phyloP scores from a whole-genome alignment of 495 filamentous ascomycete species.

The Penicillium cosmopolitanum region DNA sequence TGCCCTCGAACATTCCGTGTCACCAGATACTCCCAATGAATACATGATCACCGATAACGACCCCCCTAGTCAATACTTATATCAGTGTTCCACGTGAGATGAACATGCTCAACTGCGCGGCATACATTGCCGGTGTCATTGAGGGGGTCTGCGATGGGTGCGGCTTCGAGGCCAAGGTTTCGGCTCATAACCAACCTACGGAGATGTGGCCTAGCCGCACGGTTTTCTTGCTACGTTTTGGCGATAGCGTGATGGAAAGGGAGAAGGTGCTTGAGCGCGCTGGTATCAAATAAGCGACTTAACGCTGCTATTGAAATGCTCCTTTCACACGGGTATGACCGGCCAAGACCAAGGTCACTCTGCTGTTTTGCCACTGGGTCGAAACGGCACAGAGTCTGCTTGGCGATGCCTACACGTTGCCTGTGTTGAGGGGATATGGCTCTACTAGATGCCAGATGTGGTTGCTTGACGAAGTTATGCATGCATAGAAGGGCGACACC shows the following conservation, averaged over 20 bases:
- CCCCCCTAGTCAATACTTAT: slow-evolving; percentile 87
- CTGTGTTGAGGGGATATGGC: neutral
- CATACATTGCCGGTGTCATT: slow-evolving; percentile 91
- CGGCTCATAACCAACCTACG: slow-evolving; percentile 82
- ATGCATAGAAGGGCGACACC: neutral
- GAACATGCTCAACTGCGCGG: slow-evolving; percentile 94
- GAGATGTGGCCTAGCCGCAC: slow-evolving; percentile 95
- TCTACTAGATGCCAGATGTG: neutral
- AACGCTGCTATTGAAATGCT: neutral
- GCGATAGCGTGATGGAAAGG: slow-evolving; percentile 83
- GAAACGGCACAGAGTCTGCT: neutral
- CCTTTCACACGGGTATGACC: neutral
- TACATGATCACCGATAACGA: slow-evolving; percentile 99
- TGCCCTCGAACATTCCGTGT: slow-evolving; percentile 85
- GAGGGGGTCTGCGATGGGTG: slow-evolving; percentile 95
- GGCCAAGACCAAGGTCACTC: neutral
- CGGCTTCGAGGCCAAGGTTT: slow-evolving; percentile 85
- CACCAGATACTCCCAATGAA: slow-evolving; percentile 79
- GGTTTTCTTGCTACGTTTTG: slow-evolving; percentile 92
- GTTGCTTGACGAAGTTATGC: slow-evolving; percentile 2
- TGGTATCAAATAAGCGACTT: slow-evolving; percentile 45
- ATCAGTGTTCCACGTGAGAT: slow-evolving; percentile 93
- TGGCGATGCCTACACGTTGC: neutral
- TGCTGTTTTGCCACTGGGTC: neutral
- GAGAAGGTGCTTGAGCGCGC: slow-evolving; percentile 69